Base-by-base conservation (phyloP, 225 moss, liverwort and hornwort genomes). In the Neckera pumila region DNA sequence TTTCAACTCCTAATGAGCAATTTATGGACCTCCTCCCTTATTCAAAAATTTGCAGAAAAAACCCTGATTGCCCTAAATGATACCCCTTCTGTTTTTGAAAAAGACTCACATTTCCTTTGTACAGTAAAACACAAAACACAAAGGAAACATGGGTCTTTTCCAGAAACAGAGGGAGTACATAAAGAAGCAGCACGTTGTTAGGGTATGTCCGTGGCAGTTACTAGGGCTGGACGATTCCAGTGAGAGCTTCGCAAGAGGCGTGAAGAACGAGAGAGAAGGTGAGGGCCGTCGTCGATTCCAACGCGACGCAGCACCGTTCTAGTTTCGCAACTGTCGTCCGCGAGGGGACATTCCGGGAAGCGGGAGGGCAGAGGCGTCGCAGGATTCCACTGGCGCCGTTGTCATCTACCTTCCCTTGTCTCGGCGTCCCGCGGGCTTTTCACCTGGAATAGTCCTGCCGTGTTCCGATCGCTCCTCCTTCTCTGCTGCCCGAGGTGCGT, bases 371-470 rank as follows among this genome's bases (percentile, higher is more conserved):
- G 26, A 86, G 86, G 80, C 66, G 86, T 62, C 38, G 70, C 72
- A 80, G 86, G 92, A 93, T 93, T 93, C 93, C 86, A 90, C 79
- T 15, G 42, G 16, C 49, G 31, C 60, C 45, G 93, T 92, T 90
- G 93, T 92, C 93, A 84, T 93, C 90, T 90, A 51, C 59, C 86
- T 86, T 81, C 21, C n/a, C 15, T 45, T 31, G n/a, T 49, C n/a
- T 28, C 61, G 26, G 20, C 62, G 38, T 70, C 17, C 79, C 54
- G 42, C 40, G 69, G 89, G 62, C 87, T 90, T 92, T 93, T 86
- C 93, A 87, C 59, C 76, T 80, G 86, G 93, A 93, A 93, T 89
- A 92, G 93, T 83, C 93, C 80, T 93, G 87, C 67, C 31, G 77
- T 66, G 79, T 82, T 69, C 84, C 70, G 92, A 87, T 92, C 86